phyloP scores from a whole-genome alignment of 768 basidiomycete species.

The Lentinula aciculospora region DNA sequence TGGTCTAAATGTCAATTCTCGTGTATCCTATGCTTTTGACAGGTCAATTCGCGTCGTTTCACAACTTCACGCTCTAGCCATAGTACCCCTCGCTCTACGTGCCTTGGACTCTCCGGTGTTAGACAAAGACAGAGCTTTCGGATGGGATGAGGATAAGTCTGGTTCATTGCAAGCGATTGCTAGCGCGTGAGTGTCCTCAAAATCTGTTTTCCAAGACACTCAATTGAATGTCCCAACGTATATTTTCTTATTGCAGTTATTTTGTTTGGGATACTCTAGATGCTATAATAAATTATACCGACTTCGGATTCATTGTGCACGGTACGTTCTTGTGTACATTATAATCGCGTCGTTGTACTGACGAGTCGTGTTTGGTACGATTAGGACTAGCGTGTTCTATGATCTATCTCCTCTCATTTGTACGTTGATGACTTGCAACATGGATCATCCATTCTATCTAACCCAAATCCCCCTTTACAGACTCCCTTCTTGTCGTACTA shows the following conservation, averaged over 20 bases:
- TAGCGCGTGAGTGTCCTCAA: constrained; percentile 44
- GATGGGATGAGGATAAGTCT: constrained; percentile 53
- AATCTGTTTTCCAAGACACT: not conserved
- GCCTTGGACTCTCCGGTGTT: constrained; percentile 44
- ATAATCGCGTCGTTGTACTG: not conserved
- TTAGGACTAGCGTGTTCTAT: constrained; percentile 56
- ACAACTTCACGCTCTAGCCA: constrained; percentile 62
- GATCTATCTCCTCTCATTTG: constrained; percentile 69
- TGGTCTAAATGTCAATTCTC: not conserved
- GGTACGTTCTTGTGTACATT: constrained; percentile 31
- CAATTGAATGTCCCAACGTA: not conserved
- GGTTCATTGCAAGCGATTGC: constrained; percentile 65
- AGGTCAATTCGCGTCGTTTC: constrained; percentile 74
- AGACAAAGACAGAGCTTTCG: constrained; percentile 63
- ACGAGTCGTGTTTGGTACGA: not conserved
- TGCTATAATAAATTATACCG: constrained; percentile 59
- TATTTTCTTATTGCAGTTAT: constrained; percentile 47
- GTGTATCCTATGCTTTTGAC: constrained; percentile 2
- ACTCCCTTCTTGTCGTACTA: constrained; percentile 79
- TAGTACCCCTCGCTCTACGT: constrained; percentile 58
- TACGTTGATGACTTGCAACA: constrained; percentile 27
- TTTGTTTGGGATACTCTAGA: constrained; percentile 86
- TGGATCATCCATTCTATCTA: constrained; percentile 7
- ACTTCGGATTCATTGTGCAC: constrained; percentile 74
- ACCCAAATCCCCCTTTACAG: constrained; percentile 23